phyloP scores from a whole-genome alignment of 2,329 filamentous ascomycete genomes.

The Tolypocladium tropicale region DNA sequence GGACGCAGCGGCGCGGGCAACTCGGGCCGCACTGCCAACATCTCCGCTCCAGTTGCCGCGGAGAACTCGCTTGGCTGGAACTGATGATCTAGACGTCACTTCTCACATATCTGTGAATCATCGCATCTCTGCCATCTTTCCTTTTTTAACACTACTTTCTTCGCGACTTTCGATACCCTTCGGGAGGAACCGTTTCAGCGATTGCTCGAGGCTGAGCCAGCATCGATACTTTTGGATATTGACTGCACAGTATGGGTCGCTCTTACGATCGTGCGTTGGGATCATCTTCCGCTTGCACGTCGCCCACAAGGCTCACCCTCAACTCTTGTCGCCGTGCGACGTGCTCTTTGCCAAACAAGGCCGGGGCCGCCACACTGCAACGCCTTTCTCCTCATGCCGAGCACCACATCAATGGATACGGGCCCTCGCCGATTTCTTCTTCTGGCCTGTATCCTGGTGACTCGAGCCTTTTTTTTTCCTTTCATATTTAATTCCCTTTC shows the following conservation, averaged over 20 bases:
- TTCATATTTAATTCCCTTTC: slow-evolving; percentile 1
- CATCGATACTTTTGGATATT: neutral
- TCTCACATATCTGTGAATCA: neutral
- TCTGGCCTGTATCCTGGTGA: slow-evolving; percentile 2
- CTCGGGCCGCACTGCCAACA: slow-evolving; percentile 52
- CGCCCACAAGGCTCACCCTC: neutral
- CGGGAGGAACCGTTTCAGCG: slow-evolving; percentile 11
- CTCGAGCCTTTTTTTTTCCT: slow-evolving; percentile 1
- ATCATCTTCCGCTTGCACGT: neutral
- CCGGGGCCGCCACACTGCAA: neutral
- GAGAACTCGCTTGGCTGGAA: slow-evolving; percentile 97
- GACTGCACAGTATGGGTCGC: neutral
- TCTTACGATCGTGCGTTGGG: neutral
- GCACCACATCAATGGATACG: neutral
- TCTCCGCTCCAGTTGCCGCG: slow-evolving; percentile 82
- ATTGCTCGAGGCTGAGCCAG: slow-evolving; percentile 1
- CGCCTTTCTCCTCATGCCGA: neutral
- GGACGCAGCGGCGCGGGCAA: slow-evolving; percentile 44
- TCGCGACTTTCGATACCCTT: slow-evolving; percentile 21
- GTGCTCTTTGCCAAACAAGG: neutral
- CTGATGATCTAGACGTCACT: slow-evolving; percentile 28
- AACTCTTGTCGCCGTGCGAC: neutral
- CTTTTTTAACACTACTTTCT: slow-evolving; percentile 9
- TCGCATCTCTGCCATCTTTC: slow-evolving; percentile 10
- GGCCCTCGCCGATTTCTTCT: slow-evolving; percentile 1